Conservation (phyloP, 2,329 filamentous ascomycete genomes). For the Ceratocystis ficicola region DNA sequence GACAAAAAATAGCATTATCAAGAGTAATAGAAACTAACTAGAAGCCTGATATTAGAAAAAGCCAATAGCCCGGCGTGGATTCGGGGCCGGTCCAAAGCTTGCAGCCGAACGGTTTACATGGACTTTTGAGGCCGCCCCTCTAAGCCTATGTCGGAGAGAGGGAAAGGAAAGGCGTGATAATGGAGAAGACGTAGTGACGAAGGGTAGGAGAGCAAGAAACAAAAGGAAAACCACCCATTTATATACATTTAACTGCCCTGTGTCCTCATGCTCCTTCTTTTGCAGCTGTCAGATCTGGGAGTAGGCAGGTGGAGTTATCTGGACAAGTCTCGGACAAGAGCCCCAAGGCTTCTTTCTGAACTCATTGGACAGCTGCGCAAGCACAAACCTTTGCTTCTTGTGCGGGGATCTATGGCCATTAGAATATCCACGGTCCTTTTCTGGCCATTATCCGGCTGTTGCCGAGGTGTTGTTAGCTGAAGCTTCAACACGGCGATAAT, state of each 20-base stretch:
- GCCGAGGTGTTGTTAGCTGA: neutral
- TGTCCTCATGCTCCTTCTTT: neutral
- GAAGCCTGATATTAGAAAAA: neutral
- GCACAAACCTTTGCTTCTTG: neutral
- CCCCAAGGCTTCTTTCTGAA: neutral
- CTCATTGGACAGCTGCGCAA: neutral
- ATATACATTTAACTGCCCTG: neutral
- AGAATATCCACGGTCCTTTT: too few species aligned
- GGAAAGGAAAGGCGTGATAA: neutral
- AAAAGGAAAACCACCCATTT: neutral
- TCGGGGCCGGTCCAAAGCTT: slow-evolving; percentile 1
- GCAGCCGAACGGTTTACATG: neutral
- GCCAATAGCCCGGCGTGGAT: neutral
- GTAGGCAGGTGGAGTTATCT: neutral
- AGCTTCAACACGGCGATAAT: neutral
- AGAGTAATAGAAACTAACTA: neutral
- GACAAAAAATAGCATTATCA: neutral
- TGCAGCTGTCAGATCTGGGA: neutral
- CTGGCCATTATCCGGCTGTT: neutral
- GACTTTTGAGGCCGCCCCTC: neutral
- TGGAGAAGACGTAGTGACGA: neutral
- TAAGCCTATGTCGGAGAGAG: neutral
- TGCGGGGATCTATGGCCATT: neutral
- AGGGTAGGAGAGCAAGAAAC: neutral
- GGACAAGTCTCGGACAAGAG: neutral